Base-by-base conservation (phyloP, 2,329 filamentous ascomycete species). In the Pezicula carpinea region DNA sequence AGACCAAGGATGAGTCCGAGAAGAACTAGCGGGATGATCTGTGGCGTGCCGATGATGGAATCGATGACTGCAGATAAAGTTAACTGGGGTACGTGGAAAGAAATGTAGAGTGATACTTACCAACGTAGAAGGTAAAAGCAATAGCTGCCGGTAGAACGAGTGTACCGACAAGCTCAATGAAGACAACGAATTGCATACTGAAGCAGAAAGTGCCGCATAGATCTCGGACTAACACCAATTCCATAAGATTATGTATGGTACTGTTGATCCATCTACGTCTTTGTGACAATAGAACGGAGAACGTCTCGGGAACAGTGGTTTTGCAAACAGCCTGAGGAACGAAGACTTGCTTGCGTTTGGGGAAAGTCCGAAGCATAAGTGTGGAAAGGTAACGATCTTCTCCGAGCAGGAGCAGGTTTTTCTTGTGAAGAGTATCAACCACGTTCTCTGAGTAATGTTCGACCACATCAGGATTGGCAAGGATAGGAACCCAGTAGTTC, bases 361-460 rank as follows among this genome's bases (percentile, higher is more conserved):
- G 93, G 75, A 99, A 99, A 2, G 93, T 99, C 66, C 92, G 89
- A 56, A 99, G 77, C 95, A 99, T 99, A 52, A 99, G 83, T 7
- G 93, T 99, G 29, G 90, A 95, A 52, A 99, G 76, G 66, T 95
- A 96, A 58, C 91, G 88, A 79, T 96, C 91, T 71, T 96, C 91
- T 61, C 91, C 91, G 2, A 96, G 79, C 29, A 96, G 76, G 43
- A 96, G 78, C 66, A 96, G 67, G 63, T 96, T 96, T 82, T 96
- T 96, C 77, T 93, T 95, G 76, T 99, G 93, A 56, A 99, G 74
- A 15, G 93, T 99, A 66, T 99, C 93, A 35, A 99, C 93, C 45
- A 99, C 91, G 59, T 99, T 99, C 69, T 99, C 93, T 0, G 93
- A 97, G 69, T 99, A 99, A 70, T 99, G 93, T 71, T 99, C 93